Base-by-base conservation (phyloP, 83 land plant species). In the Diphasiastrum complanatum region DNA sequence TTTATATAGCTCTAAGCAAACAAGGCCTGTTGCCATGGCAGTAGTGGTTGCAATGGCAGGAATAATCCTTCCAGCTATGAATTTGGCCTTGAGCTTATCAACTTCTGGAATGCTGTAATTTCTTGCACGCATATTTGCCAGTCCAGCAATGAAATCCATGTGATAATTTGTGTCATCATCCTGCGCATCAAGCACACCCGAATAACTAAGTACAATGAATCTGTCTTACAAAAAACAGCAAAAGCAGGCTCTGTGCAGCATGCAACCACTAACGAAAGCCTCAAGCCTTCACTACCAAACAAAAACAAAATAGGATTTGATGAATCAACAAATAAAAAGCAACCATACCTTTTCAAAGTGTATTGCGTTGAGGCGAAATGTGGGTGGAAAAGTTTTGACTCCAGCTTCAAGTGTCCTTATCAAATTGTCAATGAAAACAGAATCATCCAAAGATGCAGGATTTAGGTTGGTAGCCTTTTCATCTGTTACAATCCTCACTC, bases 81-180 rank as follows among this genome's bases (percentile, higher is more conserved):
- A 81, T 40, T 77, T 83, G 10, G 89, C 95, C 64, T 80, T 80
- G 38, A 88, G 79, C 73, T 85, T 88, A 69, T 85, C 91, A 11
- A 91, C 95, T 65, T 91, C 97, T 27, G 97, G 95, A 24, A 91
- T 85, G 57, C 84, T 62, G 67, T 91, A 92, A 65, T 92, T 92
- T 57, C 96, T 79, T 48, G 97, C 97, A 2, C 97, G 78, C 95
- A 92, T 85, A 58, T 92, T 92, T 10, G 97, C 97, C 49, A 92
- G 85, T 2, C 84, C 96, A 45, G 97, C 91, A 5, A 91, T 91
- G 26, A 91, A 52, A 50, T 91, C 97, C 95, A 91, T 87, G 54
- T 91, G 97, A 57, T 69, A 87, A 49, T 91, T 91, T 25, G 86
- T 80, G 38, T 91, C 97, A 60, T 87, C 86, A 64, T 86, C 81